Evolutionary conservation across 768 basidiomycete species (phyloP).

Genomic region (Gelatoporia subvermispora): DNA sequence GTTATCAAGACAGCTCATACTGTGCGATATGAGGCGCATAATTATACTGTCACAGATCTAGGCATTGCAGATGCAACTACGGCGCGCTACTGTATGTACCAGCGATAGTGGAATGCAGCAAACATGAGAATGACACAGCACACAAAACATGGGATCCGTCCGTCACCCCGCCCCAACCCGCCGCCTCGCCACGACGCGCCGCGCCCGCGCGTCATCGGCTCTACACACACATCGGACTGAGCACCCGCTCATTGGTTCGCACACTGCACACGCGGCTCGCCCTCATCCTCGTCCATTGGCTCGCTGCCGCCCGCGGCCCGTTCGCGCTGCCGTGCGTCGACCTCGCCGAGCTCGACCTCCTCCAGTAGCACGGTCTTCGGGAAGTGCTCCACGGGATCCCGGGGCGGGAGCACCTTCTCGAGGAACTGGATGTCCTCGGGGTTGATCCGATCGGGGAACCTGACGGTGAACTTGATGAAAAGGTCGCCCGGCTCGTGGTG

Average conservation of each 20-base stretch:
- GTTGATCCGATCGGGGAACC: constrained; percentile 83
- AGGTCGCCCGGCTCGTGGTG: constrained; percentile 97
- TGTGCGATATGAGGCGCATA: constrained; percentile 9
- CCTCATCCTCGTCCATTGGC: constrained; percentile 90
- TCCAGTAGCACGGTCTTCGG: constrained; percentile 68
- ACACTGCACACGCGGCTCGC: constrained; percentile 92
- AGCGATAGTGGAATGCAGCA: constrained; percentile 8
- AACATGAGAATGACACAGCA: constrained; percentile 12
- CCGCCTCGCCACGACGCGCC: background rate
- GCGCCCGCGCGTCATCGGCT: background rate
- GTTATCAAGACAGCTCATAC: background rate
- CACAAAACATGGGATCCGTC: constrained; percentile 4
- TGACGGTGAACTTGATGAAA: constrained; percentile 79
- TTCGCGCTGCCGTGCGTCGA: constrained; percentile 61
- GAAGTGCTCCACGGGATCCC: constrained; percentile 61
- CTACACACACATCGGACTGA: background rate
- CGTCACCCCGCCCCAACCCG: constrained; percentile 2
- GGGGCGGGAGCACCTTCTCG: constrained; percentile 81
- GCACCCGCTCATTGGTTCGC: constrained; percentile 65
- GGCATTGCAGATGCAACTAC: constrained; percentile 10
- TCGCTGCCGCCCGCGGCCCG: constrained; percentile 58
- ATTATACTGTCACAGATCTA: constrained; percentile 15
- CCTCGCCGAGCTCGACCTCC: constrained; percentile 79
- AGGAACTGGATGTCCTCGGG: constrained; percentile 62
- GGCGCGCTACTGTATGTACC: constrained; percentile 11